Conservation (phyloP, 257 asterid species). For the Fraxinus quadrangulata region DNA sequence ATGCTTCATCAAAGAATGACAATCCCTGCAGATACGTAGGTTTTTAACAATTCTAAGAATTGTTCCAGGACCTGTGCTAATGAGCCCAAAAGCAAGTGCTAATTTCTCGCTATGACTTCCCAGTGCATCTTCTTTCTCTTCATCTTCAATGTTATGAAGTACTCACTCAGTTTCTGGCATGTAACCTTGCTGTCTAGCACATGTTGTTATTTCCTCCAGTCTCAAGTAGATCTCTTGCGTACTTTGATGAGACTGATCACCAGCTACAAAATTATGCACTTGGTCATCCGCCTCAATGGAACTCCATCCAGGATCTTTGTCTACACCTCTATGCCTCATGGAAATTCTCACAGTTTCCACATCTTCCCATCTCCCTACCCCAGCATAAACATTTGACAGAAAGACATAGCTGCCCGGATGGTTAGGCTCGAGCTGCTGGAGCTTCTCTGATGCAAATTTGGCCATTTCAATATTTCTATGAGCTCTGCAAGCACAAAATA, state of each 20-base stretch:
- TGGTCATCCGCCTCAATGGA: constrained; percentile 39
- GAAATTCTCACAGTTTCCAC: constrained; percentile 43
- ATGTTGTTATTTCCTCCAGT: constrained; percentile 30
- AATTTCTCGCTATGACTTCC: constrained; percentile 47
- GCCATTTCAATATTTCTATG: constrained; percentile 46
- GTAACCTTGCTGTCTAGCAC: constrained; percentile 40
- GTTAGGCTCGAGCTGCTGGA: constrained; percentile 40
- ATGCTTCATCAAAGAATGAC: constrained; percentile 44
- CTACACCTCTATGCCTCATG: constrained; percentile 39
- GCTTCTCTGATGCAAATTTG: constrained; percentile 35
- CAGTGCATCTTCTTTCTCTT: constrained; percentile 45
- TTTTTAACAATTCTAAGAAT: constrained; percentile 42
- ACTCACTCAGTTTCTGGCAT: constrained; percentile 45
- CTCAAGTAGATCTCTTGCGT: constrained; percentile 35
- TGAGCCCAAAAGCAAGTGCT: constrained; percentile 49
- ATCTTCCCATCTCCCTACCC: constrained; percentile 43
- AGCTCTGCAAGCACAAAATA: constrained; percentile 49
- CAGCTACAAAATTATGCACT: constrained; percentile 43
- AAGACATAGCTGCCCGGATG: constrained; percentile 48
- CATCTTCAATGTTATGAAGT: constrained; percentile 49
- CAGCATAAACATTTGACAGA: constrained; percentile 42
- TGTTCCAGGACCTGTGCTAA: constrained; percentile 31
- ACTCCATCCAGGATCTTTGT: constrained; percentile 53
- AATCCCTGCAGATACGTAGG: constrained; percentile 47
- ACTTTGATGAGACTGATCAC: constrained; percentile 36